Conservation (phyloP, 257 asterid species). For the Fraxinus quadrangulata region DNA sequence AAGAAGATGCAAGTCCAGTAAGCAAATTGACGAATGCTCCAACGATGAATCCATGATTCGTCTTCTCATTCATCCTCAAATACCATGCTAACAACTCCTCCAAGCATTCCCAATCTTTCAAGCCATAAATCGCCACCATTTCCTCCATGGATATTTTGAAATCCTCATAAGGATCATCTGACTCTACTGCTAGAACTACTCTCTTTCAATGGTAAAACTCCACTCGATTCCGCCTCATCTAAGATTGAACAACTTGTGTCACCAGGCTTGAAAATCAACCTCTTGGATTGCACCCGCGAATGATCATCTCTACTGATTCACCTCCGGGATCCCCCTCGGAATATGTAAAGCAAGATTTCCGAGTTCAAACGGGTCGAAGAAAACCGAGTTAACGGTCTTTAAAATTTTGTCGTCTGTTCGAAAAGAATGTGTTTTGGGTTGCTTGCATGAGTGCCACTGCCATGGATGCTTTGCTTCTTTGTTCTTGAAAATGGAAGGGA, state of each 20-base stretch:
- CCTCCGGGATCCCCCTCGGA: constrained; percentile 33
- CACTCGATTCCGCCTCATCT: constrained; percentile 10
- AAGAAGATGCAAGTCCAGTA: constrained; percentile 31
- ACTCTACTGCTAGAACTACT: constrained; percentile 76
- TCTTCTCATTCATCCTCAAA: constrained; percentile 65
- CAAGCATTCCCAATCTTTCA: constrained; percentile 75
- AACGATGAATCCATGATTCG: constrained; percentile 66
- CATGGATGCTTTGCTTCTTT: constrained; percentile 29
- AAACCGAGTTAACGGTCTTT: constrained; percentile 75
- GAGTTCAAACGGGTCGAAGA: constrained; percentile 50
- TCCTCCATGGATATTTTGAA: constrained; percentile 87
- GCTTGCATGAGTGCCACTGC: constrained; percentile 50
- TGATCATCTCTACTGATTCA: constrained; percentile 49
- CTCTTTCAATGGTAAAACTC: constrained; percentile 44
- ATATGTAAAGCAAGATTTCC: too few species aligned
- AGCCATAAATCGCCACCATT: constrained; percentile 77
- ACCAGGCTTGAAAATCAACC: constrained; percentile 77
- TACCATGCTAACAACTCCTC: constrained; percentile 86
- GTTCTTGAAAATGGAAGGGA: constrained; percentile 39
- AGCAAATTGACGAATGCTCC: constrained; percentile 84
- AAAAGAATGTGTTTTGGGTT: constrained; percentile 46
- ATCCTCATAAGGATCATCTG: constrained; percentile 75
- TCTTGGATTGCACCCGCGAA: constrained; percentile 55
- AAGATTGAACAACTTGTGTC: constrained; percentile 50
- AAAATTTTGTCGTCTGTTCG: constrained; percentile 40